Percentiles rank a stretch among this genome's conserved stretches.
These are phyloP conservation scores for Phaseolus lunatus DNA, from an alignment of 306 rosid species.

Conservation along the genomic window DNA sequence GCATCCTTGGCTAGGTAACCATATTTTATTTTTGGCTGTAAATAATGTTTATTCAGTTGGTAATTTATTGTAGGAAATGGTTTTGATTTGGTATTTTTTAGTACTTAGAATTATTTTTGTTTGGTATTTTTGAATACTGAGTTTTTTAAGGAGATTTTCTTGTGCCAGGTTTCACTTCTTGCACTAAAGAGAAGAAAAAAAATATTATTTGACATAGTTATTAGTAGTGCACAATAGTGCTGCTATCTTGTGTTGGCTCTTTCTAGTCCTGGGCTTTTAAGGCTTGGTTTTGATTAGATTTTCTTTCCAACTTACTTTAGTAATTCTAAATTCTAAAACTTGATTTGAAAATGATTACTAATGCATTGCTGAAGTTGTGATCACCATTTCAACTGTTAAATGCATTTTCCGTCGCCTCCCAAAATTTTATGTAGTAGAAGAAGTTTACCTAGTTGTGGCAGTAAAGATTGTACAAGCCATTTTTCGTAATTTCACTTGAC, in stretches of 20 bases:
- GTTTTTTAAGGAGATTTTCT: not conserved
- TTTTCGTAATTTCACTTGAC: constrained; percentile 13
- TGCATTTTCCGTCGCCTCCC: constrained; percentile 6
- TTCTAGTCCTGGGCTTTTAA: not conserved
- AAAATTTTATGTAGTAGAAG: constrained; percentile 5
- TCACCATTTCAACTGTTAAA: not conserved
- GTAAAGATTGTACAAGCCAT: constrained; percentile 14
- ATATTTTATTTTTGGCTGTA: not conserved
- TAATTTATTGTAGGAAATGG: not conserved
- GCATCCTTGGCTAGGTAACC: not conserved
- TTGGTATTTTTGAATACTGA: not conserved
- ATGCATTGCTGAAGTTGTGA: not conserved
- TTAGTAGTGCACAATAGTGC: not conserved
- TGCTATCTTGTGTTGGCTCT: not conserved
- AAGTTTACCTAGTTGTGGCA: constrained; percentile 13
- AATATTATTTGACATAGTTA: not conserved
- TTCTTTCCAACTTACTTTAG: not conserved
- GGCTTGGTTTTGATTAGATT: not conserved
- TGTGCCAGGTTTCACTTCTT: not conserved
- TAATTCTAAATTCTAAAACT: not conserved
- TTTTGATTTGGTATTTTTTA: not conserved
- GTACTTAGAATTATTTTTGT: too few relatives aligned
- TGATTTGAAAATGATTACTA: not conserved
- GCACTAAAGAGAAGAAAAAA: not conserved
- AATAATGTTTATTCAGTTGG: not conserved